phyloP scores from a whole-genome alignment of 805 yeast genomes.

The Isabelozyma rhagii region DNA sequence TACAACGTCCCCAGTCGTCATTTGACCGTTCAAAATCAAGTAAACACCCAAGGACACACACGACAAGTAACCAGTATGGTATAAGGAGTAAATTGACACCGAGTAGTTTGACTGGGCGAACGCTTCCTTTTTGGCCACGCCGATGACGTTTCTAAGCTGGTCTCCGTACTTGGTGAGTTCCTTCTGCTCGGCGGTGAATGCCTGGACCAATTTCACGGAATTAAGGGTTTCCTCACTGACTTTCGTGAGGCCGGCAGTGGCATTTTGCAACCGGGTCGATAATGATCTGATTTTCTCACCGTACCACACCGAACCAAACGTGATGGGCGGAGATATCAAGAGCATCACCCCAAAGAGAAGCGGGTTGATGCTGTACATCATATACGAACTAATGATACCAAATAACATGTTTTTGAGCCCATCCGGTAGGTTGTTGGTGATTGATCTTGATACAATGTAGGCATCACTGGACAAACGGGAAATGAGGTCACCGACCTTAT shows the following conservation, averaged over 20 bases:
- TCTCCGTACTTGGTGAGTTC: constrained; percentile 37
- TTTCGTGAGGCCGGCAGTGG: constrained; percentile 43
- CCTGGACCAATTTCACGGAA: constrained; percentile 40
- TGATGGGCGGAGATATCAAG: constrained; percentile 43
- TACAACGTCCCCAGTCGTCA: constrained; percentile 48
- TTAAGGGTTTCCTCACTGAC: constrained; percentile 43
- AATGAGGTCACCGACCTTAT: constrained; percentile 45
- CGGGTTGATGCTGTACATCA: constrained; percentile 45
- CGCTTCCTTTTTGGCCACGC: constrained; percentile 43
- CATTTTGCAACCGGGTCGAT: constrained; percentile 40
- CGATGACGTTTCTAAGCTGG: constrained; percentile 36
- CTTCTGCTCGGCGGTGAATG: constrained; percentile 42
- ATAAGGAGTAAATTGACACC: constrained; percentile 40
- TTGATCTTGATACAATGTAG: constrained; percentile 42
- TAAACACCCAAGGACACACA: constrained; percentile 43
- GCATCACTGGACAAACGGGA: constrained; percentile 45
- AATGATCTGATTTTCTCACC: constrained; percentile 42
- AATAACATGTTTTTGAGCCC: constrained; percentile 42
- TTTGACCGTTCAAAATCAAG: constrained; percentile 37
- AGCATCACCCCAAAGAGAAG: constrained; percentile 41
- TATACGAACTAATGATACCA: constrained; percentile 39
- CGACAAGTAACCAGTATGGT: constrained; percentile 41
- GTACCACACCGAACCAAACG: constrained; percentile 43
- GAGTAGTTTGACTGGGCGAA: constrained; percentile 43
- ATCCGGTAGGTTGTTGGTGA: constrained; percentile 43